Percentiles rank a stretch among this genome's conserved stretches.
These are phyloP conservation scores for Calvatia gigantea DNA, from an alignment of 768 basidiomycete genomes.

Conservation along the genomic window DNA sequence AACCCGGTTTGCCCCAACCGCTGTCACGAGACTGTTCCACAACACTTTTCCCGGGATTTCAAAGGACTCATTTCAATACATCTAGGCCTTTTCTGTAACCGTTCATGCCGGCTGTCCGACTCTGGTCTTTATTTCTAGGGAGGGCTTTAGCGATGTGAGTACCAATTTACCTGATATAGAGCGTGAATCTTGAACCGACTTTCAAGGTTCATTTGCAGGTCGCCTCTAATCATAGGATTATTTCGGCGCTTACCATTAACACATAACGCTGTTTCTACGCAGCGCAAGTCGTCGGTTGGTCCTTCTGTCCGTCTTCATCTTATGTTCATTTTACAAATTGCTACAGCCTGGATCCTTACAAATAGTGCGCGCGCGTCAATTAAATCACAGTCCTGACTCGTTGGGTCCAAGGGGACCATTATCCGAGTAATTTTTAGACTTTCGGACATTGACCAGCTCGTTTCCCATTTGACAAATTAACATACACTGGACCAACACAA, in stretches of 20 bases:
- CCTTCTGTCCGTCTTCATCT: not conserved
- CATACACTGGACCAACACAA: not conserved
- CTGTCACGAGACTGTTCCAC: conserved; percentile 9
- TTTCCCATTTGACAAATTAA: not conserved
- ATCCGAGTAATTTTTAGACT: not conserved
- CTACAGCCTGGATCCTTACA: not conserved
- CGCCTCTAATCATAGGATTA: not conserved
- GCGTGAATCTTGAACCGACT: not conserved
- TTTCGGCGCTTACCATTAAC: too few species aligned
- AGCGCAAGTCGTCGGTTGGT: not conserved
- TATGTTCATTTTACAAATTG: not conserved
- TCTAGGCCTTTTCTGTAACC: not conserved
- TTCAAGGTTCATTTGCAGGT: not conserved
- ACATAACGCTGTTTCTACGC: not conserved
- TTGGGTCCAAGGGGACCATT: not conserved
- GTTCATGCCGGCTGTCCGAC: not conserved
- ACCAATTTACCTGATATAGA: not conserved
- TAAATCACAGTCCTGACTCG: not conserved
- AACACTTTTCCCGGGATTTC: not conserved
- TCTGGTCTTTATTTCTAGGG: not conserved
- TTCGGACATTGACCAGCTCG: not conserved
- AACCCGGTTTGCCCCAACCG: conserved; percentile 5
- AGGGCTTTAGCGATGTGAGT: not conserved
- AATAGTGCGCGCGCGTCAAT: not conserved
- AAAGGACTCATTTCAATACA: not conserved